Evolutionary conservation across 768 basidiomycete genomes (phyloP).

Genomic region (Russula olivacea): DNA sequence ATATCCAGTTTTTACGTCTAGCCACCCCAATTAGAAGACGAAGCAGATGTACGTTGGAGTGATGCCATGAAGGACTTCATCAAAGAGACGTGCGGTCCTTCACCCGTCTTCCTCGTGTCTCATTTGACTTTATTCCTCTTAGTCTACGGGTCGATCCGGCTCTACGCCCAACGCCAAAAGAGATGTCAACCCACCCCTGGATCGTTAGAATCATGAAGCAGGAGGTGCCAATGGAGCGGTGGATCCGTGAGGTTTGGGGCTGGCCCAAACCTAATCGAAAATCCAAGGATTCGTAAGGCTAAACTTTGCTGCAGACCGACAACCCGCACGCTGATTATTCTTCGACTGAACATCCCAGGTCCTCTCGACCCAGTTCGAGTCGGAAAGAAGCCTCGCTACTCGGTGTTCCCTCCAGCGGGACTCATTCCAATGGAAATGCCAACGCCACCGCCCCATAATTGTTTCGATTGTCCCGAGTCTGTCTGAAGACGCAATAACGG

Average conservation of each 20-base stretch:
- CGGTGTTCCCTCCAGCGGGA: neutral
- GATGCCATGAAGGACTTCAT: conserved; percentile 90
- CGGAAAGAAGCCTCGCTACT: conserved; percentile 25
- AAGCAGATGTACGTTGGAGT: conserved; percentile 60
- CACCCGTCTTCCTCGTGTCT: conserved; percentile 11
- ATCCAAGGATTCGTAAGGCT: conserved; percentile 30
- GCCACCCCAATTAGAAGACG: conserved; percentile 82
- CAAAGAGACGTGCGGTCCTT: conserved; percentile 60
- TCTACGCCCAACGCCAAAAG: conserved; percentile 71
- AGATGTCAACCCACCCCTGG: conserved; percentile 83
- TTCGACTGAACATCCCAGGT: conserved; percentile 14
- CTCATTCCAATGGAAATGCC: conserved; percentile 11
- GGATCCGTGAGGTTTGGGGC: conserved; percentile 81
- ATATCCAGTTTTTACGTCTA: conserved; percentile 31
- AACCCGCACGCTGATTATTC: conserved; percentile 14
- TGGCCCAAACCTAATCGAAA: conserved; percentile 49
- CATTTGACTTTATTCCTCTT: conserved; percentile 14
- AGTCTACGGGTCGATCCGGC: conserved; percentile 68
- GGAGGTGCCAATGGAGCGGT: conserved; percentile 84
- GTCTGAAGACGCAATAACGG: conserved; percentile 9
- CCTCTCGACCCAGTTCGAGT: conserved; percentile 33
- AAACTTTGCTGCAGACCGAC: conserved; percentile 9
- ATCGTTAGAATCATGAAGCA: conserved; percentile 68
- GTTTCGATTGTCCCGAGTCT: conserved; percentile 9
- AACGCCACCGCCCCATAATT: conserved; percentile 16